Evolutionary conservation across 1,139 yeast species (phyloP).

Genomic region (Lodderomyces orthopsilosis): DNA sequence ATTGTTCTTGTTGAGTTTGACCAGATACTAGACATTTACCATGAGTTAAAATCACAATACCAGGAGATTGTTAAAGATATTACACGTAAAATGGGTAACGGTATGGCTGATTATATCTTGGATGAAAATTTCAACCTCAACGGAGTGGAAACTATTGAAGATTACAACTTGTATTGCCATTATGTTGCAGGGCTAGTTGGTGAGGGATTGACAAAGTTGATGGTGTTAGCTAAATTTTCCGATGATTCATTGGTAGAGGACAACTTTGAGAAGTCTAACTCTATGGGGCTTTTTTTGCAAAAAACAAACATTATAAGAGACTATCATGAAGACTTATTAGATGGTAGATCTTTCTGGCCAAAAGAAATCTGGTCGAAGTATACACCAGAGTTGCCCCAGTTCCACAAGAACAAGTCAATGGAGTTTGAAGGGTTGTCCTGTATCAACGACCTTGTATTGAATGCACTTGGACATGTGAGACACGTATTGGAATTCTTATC

Average conservation of each 20-base stretch:
- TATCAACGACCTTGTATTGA: slow-evolving; percentile 76
- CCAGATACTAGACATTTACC: slow-evolving; percentile 64
- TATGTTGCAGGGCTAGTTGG: slow-evolving; percentile 98
- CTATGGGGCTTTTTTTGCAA: slow-evolving; percentile 95
- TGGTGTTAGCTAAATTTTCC: slow-evolving; percentile 66
- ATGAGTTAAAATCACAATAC: slow-evolving; percentile 68
- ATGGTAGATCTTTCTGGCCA: slow-evolving; percentile 97
- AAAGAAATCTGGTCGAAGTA: slow-evolving; percentile 87
- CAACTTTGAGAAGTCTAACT: slow-evolving; percentile 59
- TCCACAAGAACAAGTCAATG: slow-evolving; percentile 42
- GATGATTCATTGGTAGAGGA: slow-evolving; percentile 49
- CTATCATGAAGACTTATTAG: slow-evolving; percentile 86
- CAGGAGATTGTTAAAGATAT: slow-evolving; percentile 77
- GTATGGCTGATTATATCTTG: slow-evolving; percentile 92
- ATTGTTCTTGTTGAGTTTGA: slow-evolving; percentile 76
- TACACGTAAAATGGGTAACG: slow-evolving; percentile 86
- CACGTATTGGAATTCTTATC: slow-evolving; percentile 78
- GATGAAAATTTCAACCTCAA: slow-evolving; percentile 74
- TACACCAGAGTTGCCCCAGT: slow-evolving; percentile 60
- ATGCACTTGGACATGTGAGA: slow-evolving; percentile 74
- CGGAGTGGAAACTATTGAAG: slow-evolving; percentile 76
- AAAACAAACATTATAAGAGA: slow-evolving; percentile 96
- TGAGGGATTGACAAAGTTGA: slow-evolving; percentile 84
- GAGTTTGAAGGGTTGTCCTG: slow-evolving; percentile 63
- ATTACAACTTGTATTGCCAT: slow-evolving; percentile 89